Conservation (phyloP, 2,329 filamentous ascomycete genomes). For the Botrytis fabae region DNA sequence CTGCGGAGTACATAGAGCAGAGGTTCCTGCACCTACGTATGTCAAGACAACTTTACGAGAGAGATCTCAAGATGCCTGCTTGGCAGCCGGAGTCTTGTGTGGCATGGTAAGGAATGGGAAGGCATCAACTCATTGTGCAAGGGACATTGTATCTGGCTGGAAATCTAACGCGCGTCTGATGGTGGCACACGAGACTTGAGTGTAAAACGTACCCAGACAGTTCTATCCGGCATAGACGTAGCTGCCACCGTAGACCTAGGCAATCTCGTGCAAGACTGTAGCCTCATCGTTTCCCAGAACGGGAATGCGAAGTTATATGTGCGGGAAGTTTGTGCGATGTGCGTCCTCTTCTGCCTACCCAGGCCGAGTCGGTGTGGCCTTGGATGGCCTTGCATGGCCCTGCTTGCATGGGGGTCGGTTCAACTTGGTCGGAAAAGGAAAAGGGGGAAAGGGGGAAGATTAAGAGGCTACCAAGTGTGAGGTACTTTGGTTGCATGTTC, state of each 20-base stretch:
- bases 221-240: neutral
- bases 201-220: too few species aligned
- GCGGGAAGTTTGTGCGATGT: neutral
- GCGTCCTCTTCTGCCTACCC: neutral
- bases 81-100: neutral
- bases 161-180: slow-evolving; percentile 20
- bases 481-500: slow-evolving; percentile 1
- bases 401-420: slow-evolving; percentile 3
- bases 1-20: neutral
- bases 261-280: neutral
- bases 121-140: neutral
- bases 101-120: neutral
- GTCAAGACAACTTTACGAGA: neutral
- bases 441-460: slow-evolving; percentile 9
- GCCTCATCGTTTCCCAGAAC: slow-evolving; percentile 6
- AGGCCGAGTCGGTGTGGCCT: slow-evolving; percentile 17
- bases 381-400: neutral
- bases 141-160: slow-evolving; percentile 1
- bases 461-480: neutral
- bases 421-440: neutral
- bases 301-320: neutral
- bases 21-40: neutral
- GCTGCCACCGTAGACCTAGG: neutral
- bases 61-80: slow-evolving; percentile 6
- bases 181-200: neutral